Conservation (phyloP, 805 yeast genomes). For the Starmerella sp. region DNA sequence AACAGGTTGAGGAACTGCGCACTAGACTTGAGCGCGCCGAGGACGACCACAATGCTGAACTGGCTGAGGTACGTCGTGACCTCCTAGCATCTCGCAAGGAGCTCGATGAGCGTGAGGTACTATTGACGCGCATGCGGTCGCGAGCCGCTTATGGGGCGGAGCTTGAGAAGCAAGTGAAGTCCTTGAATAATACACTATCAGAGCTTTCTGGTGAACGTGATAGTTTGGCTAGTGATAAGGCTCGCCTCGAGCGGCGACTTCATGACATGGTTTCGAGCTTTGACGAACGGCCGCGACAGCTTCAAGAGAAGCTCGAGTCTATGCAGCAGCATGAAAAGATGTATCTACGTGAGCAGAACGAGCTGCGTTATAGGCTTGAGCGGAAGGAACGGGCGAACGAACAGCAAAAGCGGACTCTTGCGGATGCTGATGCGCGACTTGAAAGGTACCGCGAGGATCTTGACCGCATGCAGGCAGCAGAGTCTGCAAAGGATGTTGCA, state of each 20-base stretch:
- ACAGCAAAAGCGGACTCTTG: slow-evolving; percentile 40
- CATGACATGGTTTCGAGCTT: slow-evolving; percentile 35
- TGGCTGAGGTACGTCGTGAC: slow-evolving; percentile 1
- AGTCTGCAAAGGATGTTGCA: slow-evolving; percentile 10
- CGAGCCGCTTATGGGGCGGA: slow-evolving; percentile 5
- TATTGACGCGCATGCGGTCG: slow-evolving; percentile 4
- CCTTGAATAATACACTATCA: slow-evolving; percentile 47
- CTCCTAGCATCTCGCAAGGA: slow-evolving; percentile 7
- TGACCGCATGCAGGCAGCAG: slow-evolving; percentile 25
- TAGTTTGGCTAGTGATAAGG: slow-evolving; percentile 41
- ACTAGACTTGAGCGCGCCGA: slow-evolving; percentile 8
- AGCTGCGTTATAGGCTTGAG: slow-evolving; percentile 21
- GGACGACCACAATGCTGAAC: slow-evolving; percentile 10
- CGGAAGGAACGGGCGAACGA: slow-evolving; percentile 25
- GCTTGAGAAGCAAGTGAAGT: slow-evolving; percentile 37
- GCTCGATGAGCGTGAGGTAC: slow-evolving; percentile 8
- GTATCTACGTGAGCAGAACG: slow-evolving; percentile 20
- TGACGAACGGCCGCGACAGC: slow-evolving; percentile 20
- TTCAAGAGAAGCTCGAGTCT: slow-evolving; percentile 31
- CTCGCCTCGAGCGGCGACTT: slow-evolving; percentile 37
- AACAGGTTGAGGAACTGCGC: slow-evolving; percentile 30
- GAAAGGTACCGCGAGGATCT: slow-evolving; percentile 33
- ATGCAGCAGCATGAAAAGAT: slow-evolving; percentile 23
- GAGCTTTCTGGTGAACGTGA: slow-evolving; percentile 56
- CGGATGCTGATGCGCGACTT: slow-evolving; percentile 39